phyloP scores from a whole-genome alignment of 495 filamentous ascomycete species.

The Penicillium dipodomyicola region DNA sequence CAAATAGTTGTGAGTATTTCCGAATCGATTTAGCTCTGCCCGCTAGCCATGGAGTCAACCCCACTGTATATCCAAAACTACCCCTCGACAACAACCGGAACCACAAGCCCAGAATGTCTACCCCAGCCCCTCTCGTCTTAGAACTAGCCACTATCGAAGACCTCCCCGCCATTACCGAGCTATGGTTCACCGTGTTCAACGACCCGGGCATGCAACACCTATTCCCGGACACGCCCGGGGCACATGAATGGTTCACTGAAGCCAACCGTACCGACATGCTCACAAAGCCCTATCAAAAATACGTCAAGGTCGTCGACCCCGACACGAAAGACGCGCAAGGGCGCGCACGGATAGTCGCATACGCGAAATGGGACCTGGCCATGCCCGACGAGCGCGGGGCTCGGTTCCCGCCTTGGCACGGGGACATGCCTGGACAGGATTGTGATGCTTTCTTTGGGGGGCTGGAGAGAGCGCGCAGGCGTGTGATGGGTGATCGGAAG shows the following conservation, averaged over 20 bases:
- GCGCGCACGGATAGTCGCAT: slow-evolving; percentile 23
- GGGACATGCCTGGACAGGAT: slow-evolving; percentile 15
- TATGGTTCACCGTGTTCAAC: slow-evolving; percentile 34
- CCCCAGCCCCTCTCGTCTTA: slow-evolving; percentile 10
- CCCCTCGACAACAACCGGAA: background rate
- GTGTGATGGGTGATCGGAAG: slow-evolving; percentile 28
- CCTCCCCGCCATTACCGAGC: slow-evolving; percentile 18
- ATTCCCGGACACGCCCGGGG: slow-evolving; percentile 27
- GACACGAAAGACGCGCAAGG: slow-evolving; percentile 14
- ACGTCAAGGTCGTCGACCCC: slow-evolving; percentile 31
- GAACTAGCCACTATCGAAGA: slow-evolving; percentile 26
- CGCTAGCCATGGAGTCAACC: background rate
- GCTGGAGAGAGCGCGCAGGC: slow-evolving; percentile 19
- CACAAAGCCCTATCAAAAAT: slow-evolving; percentile 26
- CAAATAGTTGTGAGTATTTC: background rate
- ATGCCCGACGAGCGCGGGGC: slow-evolving; percentile 26
- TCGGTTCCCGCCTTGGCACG: slow-evolving; percentile 30
- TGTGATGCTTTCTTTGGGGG: slow-evolving; percentile 20
- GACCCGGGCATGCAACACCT: slow-evolving; percentile 15
- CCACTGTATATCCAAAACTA: background rate
- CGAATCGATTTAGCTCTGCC: background rate
- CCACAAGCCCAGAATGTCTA: slow-evolving; percentile 5
- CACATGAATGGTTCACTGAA: slow-evolving; percentile 26
- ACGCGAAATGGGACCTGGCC: slow-evolving; percentile 30
- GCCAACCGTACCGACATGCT: slow-evolving; percentile 21